A percentile compares a stretch with the other conserved stretches of the same genome.
Evolutionary conservation across 2,329 filamentous ascomycete genomes (phyloP).

Genomic region (Pseudocercospora eumusae): DNA sequence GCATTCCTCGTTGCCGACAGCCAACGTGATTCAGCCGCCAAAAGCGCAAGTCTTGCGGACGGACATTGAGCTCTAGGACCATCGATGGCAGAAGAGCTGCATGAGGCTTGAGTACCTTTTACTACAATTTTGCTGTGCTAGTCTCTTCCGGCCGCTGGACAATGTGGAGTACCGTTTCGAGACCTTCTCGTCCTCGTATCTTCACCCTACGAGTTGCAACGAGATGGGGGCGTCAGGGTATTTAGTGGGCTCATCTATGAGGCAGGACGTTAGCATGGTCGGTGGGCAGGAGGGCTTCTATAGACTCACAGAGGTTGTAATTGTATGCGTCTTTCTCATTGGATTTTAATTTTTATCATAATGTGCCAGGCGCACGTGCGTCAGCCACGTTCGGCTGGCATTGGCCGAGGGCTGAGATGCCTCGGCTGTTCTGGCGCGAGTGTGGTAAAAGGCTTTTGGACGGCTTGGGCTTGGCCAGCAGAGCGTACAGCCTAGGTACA

Average conservation of each 20-base stretch:
- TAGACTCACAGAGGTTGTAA: constrained; percentile 47
- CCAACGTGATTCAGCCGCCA: constrained; percentile 23
- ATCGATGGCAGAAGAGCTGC: background rate
- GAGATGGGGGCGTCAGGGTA: constrained; percentile 55
- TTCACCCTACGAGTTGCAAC: constrained; percentile 56
- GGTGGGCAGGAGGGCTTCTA: background rate
- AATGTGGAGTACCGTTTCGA: constrained; percentile 40
- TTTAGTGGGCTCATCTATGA: constrained; percentile 41
- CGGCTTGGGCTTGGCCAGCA: too few species aligned
- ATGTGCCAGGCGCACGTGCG: too few species aligned
- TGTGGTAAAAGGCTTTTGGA: background rate
- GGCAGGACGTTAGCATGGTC: background rate
- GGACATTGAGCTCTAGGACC: background rate
- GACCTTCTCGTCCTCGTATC: constrained; percentile 59
- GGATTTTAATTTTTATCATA: too few species aligned
- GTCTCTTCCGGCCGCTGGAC: background rate
- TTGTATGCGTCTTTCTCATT: constrained; percentile 53
- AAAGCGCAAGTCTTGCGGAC: background rate
- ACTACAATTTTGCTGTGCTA: background rate
- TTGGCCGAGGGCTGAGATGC: background rate
- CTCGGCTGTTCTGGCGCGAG: background rate
- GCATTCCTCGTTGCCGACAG: constrained; percentile 85
- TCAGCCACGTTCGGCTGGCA: background rate
- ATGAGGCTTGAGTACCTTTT: background rate
- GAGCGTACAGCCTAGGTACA: background rate